These are phyloP conservation scores for Suhomyces emberorum DNA, from an alignment of 805 yeast genomes.

Conservation along the genomic window DNA sequence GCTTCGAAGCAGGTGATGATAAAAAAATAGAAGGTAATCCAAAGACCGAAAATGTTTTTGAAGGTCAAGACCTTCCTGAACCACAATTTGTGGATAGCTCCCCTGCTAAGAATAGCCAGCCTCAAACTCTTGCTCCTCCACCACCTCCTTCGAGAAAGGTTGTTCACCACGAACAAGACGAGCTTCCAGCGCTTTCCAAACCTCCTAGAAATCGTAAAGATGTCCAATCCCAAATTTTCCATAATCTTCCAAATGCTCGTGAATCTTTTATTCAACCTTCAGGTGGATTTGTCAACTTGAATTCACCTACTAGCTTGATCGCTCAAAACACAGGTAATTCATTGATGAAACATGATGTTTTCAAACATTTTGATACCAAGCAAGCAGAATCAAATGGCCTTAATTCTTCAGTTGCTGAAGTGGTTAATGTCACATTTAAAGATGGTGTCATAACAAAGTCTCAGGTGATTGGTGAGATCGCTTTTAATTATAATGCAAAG, in stretches of 20 bases:
- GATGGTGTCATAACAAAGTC: slow-evolving; percentile 62
- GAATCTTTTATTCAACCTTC: slow-evolving; percentile 22
- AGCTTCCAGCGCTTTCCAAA: neutral
- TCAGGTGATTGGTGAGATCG: slow-evolving; percentile 80
- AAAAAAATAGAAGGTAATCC: slow-evolving; percentile 29
- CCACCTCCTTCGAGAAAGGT: slow-evolving; percentile 59
- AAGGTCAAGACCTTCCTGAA: slow-evolving; percentile 6
- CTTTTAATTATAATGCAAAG: slow-evolving; percentile 57
- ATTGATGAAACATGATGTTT: slow-evolving; percentile 48
- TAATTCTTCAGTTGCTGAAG: slow-evolving; percentile 84
- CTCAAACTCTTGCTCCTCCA: slow-evolving; percentile 32
- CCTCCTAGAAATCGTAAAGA: slow-evolving; percentile 34
- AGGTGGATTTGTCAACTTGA: neutral
- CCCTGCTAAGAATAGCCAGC: slow-evolving; percentile 2
- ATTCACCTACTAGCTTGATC: slow-evolving; percentile 17
- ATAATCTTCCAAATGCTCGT: slow-evolving; percentile 41
- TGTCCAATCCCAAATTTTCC: slow-evolving; percentile 46
- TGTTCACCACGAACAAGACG: slow-evolving; percentile 20
- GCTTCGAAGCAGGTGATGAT: slow-evolving; percentile 43
- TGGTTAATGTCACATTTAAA: slow-evolving; percentile 67
- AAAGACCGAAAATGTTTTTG: slow-evolving; percentile 4
- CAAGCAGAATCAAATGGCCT: slow-evolving; percentile 46
- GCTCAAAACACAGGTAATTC: slow-evolving; percentile 42
- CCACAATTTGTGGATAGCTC: slow-evolving; percentile 6
- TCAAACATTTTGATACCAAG: slow-evolving; percentile 26